Evolutionary conservation across 306 rosid genomes (phyloP).

Genomic region (Quercus berberidifolia): DNA sequence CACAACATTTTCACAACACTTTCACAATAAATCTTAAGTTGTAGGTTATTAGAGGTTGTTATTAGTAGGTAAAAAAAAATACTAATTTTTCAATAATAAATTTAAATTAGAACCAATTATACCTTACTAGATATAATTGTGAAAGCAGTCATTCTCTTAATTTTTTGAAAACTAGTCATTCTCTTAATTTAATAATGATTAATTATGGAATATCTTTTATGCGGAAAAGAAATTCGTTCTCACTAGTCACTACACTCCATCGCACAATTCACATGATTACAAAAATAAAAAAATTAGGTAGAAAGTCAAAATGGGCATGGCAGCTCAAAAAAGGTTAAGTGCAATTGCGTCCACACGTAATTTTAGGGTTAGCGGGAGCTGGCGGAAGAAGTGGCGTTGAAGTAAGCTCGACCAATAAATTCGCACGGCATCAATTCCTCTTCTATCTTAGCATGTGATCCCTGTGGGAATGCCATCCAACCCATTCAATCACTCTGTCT

Average conservation of each 20-base stretch:
- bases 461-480: neutral
- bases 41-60: too few species aligned
- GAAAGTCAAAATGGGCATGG: neutral
- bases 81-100: fast-evolving
- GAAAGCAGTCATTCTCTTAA: fast-evolving
- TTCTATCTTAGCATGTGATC: neutral
- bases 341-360: neutral
- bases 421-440: neutral
- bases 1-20: fast-evolving
- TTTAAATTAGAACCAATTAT: fast-evolving
- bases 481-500: too few species aligned
- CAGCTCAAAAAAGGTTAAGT: neutral
- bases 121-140: too few species aligned
- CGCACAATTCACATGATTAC: neutral
- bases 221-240: too few species aligned
- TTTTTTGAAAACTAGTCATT: too few species aligned
- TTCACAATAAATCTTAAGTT: fast-evolving
- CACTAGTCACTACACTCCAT: too few species aligned
- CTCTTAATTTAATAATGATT: too few species aligned
- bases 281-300: neutral
- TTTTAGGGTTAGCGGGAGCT: neutral
- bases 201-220: too few species aligned
- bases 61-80: too few species aligned
- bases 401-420: neutral
- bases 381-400: conserved; percentile 2